Base-by-base conservation (phyloP, 345 rosid genomes). In the Nasturtium officinale region DNA sequence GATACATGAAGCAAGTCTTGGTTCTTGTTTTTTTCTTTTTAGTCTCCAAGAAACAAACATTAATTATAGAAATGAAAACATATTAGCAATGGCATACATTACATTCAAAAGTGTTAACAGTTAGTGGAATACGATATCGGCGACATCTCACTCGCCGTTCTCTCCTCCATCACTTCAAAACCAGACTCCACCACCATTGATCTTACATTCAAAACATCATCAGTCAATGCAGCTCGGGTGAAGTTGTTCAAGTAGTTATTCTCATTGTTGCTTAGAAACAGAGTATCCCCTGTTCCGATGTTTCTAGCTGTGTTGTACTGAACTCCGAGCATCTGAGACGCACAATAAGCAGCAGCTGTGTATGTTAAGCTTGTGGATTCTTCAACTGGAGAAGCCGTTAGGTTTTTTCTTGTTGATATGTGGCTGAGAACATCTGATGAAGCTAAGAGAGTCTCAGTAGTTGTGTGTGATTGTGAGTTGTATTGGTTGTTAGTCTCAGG, bases 291-390 rank as follows among this genome's bases (percentile, higher is more conserved):
- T 66, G 69, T 68, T 53, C 42, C 57, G 3, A 1, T 75, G 69
- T 67, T 75, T 51, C 69, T 53, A 1, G 42, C 26, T 6, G 46
- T 6, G 51, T 61, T 69, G 26, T 69, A 69, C 5, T 58, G 65
- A 63, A 69, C 33, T 33, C 70, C 75, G 18, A 76, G 51, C 75
- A 76, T 76, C 35, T 69, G 80, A 70, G 80, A 70, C 1, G 76
- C 71, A 10, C 55, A 70, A 17, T 60, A 61, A 29, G 75, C 53
- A 55, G 66, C 66, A 9, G 72, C 12, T 12, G 80, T 28, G 5
- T 58, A 72, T 0, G 67, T 64, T 25, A 71, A 77, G 67, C 55
- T 29, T 28, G 26, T 1, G 3, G 38, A 12, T 54, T 69, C 54
- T 20, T 63, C 9, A 0, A 70, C 25, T 38, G 56, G 61, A 70